A percentile compares a stretch with the other conserved stretches of the same genome.
These are phyloP conservation scores for Dactylellina cionopaga DNA, from an alignment of 2,329 filamentous ascomycete genomes.

Conservation along the genomic window DNA sequence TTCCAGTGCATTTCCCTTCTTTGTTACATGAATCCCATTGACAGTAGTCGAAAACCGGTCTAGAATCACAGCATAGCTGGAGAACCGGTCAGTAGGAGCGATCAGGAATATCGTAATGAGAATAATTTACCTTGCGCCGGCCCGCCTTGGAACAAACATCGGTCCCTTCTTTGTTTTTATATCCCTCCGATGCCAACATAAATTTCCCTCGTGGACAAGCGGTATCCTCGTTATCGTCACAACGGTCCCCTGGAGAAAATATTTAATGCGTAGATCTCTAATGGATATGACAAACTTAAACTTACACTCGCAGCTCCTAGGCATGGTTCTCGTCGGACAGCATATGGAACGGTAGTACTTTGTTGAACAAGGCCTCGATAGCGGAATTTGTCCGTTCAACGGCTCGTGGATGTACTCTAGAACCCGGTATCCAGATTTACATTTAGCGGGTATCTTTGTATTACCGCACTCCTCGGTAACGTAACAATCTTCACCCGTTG, in stretches of 20 bases:
- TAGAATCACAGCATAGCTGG: slow-evolving; percentile 11
- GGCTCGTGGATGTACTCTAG: slow-evolving; percentile 15
- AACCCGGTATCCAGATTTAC: slow-evolving; percentile 4
- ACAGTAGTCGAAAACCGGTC: slow-evolving; percentile 5
- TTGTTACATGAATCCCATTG: background rate
- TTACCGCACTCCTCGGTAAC: slow-evolving; percentile 1
- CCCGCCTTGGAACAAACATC: slow-evolving; percentile 7
- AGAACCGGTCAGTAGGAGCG: too few species aligned
- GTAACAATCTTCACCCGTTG: slow-evolving; percentile 10
- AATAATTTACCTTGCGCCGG: too few species aligned
- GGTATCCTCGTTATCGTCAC: background rate
- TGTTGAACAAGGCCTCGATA: background rate
- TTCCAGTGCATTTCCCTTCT: background rate
- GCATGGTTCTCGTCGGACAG: slow-evolving; percentile 14
- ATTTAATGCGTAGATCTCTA: background rate
- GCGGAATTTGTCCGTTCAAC: slow-evolving; percentile 7
- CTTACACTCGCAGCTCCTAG: slow-evolving; percentile 7
- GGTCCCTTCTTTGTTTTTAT: background rate
- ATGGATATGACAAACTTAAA: too few species aligned
- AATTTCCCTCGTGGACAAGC: slow-evolving; percentile 7
- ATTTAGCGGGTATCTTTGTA: background rate
- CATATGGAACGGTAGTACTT: slow-evolving; percentile 8
- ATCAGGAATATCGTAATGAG: too few species aligned
- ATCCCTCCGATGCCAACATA: background rate
- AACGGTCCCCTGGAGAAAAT: background rate